Evolutionary conservation across 208 protist species (phyloP), one percentile per base, ranked within the genome.

Genomic region (Wallacemonas sp.): DNA sequence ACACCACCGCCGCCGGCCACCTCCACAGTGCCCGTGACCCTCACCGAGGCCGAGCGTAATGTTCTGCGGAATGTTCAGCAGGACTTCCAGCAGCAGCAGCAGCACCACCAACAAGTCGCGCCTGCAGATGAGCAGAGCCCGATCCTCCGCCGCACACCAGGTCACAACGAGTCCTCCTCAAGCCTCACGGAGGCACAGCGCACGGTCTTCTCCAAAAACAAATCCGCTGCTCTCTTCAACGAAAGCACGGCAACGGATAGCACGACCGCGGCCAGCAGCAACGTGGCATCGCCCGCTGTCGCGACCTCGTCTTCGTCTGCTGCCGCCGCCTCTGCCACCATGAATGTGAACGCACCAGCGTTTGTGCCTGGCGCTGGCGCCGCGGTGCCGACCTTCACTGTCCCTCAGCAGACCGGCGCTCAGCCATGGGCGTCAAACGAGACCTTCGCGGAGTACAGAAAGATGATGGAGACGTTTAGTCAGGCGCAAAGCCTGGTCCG

Each of bases 21-120:
- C 62, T n/a, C 71, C 64, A 46, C 58, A 1, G 24, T 49, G 11
- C 64, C 67, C 31, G 84, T 90, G 12, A 79, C 77, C 14, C 75
- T 90, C 27, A 82, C 72, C n/a, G 66, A 79, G 33, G 71, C 71
- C 2, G 80, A 90, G 46, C 74, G 84, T 4, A 70, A 77, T 21
- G 56, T 77, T 8, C 64, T 90, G 58, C 77, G 77, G 9, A 75
- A 70, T 24, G 55, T 90, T 12, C 79, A 82, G 63, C 46, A 79
- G 54, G 70, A 69, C 42, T 86, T 86, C 51, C 71, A 76, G 28
- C 53, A 71, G 31, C 70, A 67, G 49, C 24, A 58, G 49, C 56
- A 69, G 61, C 51, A 72, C 34, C 69, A 62, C 47, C 66, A 62
- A 21, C 62, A n/a, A n/a, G n/a, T n/a, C n/a, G n/a, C n/a, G n/a